Base-by-base conservation (phyloP, 2,329 filamentous ascomycete species). In the Sordariomycetes sp. region DNA sequence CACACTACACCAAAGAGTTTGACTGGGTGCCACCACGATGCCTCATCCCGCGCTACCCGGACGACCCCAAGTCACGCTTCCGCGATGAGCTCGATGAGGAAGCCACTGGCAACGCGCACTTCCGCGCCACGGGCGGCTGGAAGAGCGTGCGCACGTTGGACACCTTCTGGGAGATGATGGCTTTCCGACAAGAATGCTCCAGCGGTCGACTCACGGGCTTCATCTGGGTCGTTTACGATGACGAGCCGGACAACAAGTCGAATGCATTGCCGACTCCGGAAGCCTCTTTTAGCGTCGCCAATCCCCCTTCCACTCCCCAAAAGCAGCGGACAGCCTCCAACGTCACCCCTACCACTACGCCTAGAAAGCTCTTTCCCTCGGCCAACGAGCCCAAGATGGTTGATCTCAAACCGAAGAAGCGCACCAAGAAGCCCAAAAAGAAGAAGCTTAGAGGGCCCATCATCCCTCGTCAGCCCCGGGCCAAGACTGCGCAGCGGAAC, bases 131-230 rank as follows among this genome's bases (percentile, higher is more conserved):
- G 4, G 83, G 83, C 1, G 69, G 75, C 37, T 98, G 92, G 92
- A 83, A 79, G 52, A 87, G 82, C 39, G 79, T 95, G 17, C 80
- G 72, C 51, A 83, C 78, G 0, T 63, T 98, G 26, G 84, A 88
- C n/a, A 79, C 88, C 45, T 98, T 98, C 50, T 98, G 92, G 92
- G 92, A 98, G 41, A 83, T 94, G 72, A 96, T 98, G 90, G 82
- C 88, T 1, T 96, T 85, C 51, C 72, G 92, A 37, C 92, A 96
- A 54, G 92, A 98, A 52, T 98, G 92, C 51, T 94, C 88, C 1
- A 86, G 87, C 21, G 93, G 92, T 0, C 72, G 88, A 14, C 70
- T 94, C 50, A 93, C 94, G 0, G 93, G 93, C 0, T 98, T 98
- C 46, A 70, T 96, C 18, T 98, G 93, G 90, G 63, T 95, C 18